Evolutionary conservation across 345 rosid genomes (phyloP).

Genomic region (Bretschneidera sinensis): DNA sequence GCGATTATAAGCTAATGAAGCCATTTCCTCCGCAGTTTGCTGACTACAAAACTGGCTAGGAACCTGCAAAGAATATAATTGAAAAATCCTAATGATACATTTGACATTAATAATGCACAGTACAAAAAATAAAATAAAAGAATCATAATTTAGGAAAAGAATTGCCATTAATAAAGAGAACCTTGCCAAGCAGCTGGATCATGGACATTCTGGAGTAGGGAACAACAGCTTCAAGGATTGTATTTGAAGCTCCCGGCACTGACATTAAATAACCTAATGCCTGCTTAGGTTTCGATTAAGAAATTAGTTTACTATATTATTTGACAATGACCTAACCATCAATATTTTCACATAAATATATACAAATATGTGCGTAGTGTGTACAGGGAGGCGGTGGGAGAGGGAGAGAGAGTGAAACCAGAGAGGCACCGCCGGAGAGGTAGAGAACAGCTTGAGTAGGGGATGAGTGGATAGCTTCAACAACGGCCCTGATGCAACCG

Average conservation of each 20-base stretch:
- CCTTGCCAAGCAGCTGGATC: slow-evolving; percentile 73
- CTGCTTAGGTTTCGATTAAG: slow-evolving; percentile 24
- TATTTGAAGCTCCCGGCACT: slow-evolving; percentile 84
- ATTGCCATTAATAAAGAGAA: slow-evolving; percentile 7
- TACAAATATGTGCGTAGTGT: not conserved
- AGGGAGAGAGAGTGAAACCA: slow-evolving; percentile 33
- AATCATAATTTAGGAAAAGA: slow-evolving; percentile 1
- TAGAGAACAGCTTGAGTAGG: slow-evolving; percentile 71
- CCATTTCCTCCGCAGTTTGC: slow-evolving; percentile 64
- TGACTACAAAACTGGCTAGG: slow-evolving; percentile 56
- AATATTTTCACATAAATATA: too few relatives aligned
- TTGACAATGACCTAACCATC: too few relatives aligned
- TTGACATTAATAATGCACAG: not conserved
- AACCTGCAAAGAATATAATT: slow-evolving; percentile 38
- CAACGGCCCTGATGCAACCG: slow-evolving; percentile 46
- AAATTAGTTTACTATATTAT: too few relatives aligned
- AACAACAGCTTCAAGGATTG: slow-evolving; percentile 78
- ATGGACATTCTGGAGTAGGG: slow-evolving; percentile 69
- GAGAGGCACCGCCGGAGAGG: slow-evolving; percentile 85
- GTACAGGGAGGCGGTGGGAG: not conserved
- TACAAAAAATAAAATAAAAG: not conserved
- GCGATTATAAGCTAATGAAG: slow-evolving; percentile 79
- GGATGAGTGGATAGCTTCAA: slow-evolving; percentile 69
- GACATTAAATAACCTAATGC: slow-evolving; percentile 74
- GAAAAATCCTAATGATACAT: not conserved